Base-by-base conservation (phyloP, 1,139 yeast species). In the Arxiozyma heterogenica region DNA sequence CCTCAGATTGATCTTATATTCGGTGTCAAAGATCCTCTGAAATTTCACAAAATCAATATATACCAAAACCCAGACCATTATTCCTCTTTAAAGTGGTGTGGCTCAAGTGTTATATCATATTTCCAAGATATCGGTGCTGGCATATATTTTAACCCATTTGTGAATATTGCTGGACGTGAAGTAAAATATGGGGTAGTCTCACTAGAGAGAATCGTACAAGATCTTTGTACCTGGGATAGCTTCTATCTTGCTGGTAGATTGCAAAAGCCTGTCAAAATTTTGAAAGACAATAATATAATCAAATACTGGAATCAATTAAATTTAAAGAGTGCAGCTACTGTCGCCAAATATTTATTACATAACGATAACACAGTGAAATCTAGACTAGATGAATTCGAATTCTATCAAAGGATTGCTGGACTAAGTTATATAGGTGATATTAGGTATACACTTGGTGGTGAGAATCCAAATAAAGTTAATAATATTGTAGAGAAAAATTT, bases 341-440 rank as follows among this genome's bases (percentile, higher is more conserved):
- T 91, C n/a, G 83, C 95, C 0, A 67, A 66, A 51, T 72, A 86
- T 45, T 71, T 89, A 52, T 69, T 83, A 27, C 69, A 20, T 87
- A 30, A 62, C 64, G 23, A 61, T 68, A 50, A 64, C 63, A 45
- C 42, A 44, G 18, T 30, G 18, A 4, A 25, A 47, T 8, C 56
- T 66, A 34, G 73, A 51, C 80, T 86, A 60, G 75, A 81, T 41
- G 94, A 86, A 63, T 71, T 72, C 17, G 80, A 84, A 48, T 76
- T 94, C 49, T 93, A 84, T 71, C 82, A 80, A 63, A 83, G 83
- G 58, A 85, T 93, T 51, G 85, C 98, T 0, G 81, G 82, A 18
- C 71, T 94, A 22, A 87, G 96, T 22, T 94, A 93, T 67, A 72
- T 84, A 69, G 98, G 98, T 18, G 99, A 93, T 68, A 84, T 91